These are phyloP conservation scores for Hyphopichia fennica DNA, from an alignment of 1,139 yeast species.

Conservation along the genomic window DNA sequence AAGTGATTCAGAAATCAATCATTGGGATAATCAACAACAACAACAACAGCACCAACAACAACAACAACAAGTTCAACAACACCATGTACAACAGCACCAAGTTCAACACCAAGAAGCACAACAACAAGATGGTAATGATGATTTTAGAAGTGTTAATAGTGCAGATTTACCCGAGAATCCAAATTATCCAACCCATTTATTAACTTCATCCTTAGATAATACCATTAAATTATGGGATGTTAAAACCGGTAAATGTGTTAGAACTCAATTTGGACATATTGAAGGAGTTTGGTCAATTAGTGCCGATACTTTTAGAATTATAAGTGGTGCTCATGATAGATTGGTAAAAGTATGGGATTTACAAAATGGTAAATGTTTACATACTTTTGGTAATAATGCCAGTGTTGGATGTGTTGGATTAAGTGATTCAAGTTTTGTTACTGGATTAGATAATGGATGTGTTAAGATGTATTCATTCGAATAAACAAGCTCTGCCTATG, in stretches of 20 bases:
- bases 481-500: conserved; percentile 7
- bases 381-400: conserved; percentile 75
- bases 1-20: conserved; percentile 23
- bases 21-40: background rate
- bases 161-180: conserved; percentile 23
- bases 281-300: conserved; percentile 98
- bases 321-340: conserved; percentile 92
- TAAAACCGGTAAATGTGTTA: conserved; percentile 77
- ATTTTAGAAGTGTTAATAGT: conserved; percentile 20
- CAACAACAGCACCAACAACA: conserved; percentile 8
- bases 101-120: background rate
- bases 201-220: conserved; percentile 88
- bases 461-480: conserved; percentile 84
- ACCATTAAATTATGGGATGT: conserved; percentile 95
- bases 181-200: conserved; percentile 70
- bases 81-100: background rate
- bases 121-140: conserved; percentile 6
- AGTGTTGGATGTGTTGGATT: conserved; percentile 87
- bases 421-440: conserved; percentile 85
- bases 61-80: conserved; percentile 3
- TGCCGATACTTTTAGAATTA: conserved; percentile 91
- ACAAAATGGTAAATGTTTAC: conserved; percentile 90
- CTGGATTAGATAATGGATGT: conserved; percentile 85
- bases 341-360: conserved; percentile 93
- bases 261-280: conserved; percentile 95